phyloP scores from a whole-genome alignment of 78 protist species.

The Dictyostelium brefeldianum region DNA sequence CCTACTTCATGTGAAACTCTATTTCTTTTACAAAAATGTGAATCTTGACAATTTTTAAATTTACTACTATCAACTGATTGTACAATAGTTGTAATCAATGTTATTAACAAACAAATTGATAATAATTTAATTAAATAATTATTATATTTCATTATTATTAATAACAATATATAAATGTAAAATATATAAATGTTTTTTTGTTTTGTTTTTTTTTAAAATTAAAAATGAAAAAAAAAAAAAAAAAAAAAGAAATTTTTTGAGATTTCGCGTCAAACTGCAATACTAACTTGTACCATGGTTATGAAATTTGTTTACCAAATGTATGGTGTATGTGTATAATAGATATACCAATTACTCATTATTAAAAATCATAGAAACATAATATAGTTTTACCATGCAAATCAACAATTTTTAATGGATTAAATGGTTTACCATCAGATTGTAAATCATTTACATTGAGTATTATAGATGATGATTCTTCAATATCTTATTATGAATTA shows the following conservation, averaged over 20 bases:
- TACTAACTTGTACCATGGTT: too few species aligned
- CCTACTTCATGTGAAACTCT: background rate
- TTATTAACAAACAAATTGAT: background rate
- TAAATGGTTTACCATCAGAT: background rate
- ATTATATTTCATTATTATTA: background rate
- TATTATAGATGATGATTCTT: conserved; percentile 14
- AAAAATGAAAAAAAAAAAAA: too few species aligned
- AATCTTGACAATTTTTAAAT: conserved; percentile 74
- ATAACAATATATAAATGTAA: background rate
- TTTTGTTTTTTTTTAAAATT: background rate
- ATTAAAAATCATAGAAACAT: too few species aligned
- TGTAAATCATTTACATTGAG: conserved; percentile 7
- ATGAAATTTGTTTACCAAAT: too few species aligned
- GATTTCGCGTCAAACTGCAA: too few species aligned
- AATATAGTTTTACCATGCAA: too few species aligned
- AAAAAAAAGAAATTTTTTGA: too few species aligned
- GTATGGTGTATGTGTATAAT: too few species aligned
- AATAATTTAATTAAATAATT: background rate
- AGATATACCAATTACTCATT: too few species aligned
- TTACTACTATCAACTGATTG: conserved; percentile 78
- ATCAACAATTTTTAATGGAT: background rate
- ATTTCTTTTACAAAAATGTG: conserved; percentile 72
- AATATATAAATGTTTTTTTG: too few species aligned
- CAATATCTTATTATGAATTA: conserved; percentile 21
- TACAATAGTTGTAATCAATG: background rate